These are phyloP conservation scores for Fragaria nilgerrensis DNA, from an alignment of 306 rosid genomes.

Conservation along the genomic window DNA sequence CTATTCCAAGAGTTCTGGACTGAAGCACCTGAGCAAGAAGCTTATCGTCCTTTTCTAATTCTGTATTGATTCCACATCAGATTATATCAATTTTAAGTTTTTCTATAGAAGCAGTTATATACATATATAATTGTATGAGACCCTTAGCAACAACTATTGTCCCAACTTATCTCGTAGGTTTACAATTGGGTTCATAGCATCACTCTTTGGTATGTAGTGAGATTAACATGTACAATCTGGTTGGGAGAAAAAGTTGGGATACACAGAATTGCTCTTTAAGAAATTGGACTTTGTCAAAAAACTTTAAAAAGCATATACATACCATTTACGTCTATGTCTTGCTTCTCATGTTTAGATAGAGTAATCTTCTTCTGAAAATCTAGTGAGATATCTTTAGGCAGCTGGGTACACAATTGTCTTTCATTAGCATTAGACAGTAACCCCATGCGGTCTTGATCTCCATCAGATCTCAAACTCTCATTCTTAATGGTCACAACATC, in stretches of 20 bases:
- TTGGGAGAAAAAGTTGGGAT: not conserved
- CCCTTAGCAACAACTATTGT: not conserved
- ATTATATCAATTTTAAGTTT: constrained; percentile 12
- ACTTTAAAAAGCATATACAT: constrained; percentile 26
- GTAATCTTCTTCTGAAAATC: constrained; percentile 96
- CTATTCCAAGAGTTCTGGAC: constrained; percentile 62
- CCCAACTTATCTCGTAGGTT: not conserved
- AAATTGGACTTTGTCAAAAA: not conserved
- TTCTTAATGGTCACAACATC: constrained; percentile 68
- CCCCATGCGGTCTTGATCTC: constrained; percentile 33
- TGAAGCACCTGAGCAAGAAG: constrained; percentile 70
- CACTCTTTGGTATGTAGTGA: not conserved
- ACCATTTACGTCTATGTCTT: constrained; percentile 48
- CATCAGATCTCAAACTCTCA: constrained; percentile 62
- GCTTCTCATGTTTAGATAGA: constrained; percentile 57
- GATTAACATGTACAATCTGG: not conserved
- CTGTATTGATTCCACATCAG: constrained; percentile 42
- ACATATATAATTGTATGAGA: not conserved
- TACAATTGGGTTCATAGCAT: not conserved
- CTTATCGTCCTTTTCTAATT: constrained; percentile 77
- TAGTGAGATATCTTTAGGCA: constrained; percentile 44
- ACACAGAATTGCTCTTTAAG: not conserved
- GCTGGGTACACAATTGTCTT: constrained; percentile 27
- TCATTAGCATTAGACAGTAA: constrained; percentile 31
- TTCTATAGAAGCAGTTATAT: not conserved